Base-by-base conservation (phyloP, 768 basidiomycete species). In the Amyloporia xantha region DNA sequence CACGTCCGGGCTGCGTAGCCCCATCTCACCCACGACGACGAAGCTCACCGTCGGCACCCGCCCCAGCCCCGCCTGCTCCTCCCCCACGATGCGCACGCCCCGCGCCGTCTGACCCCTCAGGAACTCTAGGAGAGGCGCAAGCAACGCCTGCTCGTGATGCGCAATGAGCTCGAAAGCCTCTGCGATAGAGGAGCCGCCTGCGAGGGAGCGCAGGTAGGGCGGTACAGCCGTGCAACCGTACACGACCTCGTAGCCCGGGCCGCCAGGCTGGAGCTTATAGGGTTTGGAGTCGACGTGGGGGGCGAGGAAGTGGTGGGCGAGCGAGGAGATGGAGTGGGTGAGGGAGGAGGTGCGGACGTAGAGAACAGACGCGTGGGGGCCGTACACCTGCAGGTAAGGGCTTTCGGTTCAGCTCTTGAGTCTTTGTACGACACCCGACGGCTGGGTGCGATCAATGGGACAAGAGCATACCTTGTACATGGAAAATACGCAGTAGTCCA, bases 391-490 rank as follows among this genome's bases (percentile, higher is more conserved):
- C 3, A 21, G 13, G 17, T 7, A 33, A 33, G n/a, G n/a, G n/a
- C n/a, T n/a, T n/a, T n/a, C n/a, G n/a, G n/a, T n/a, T n/a, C n/a
- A n/a, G n/a, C n/a, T n/a, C n/a, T n/a, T n/a, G n/a, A n/a, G n/a
- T n/a, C n/a, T n/a, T n/a, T n/a, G n/a, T n/a, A n/a, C n/a, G n/a
- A n/a, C n/a, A n/a, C n/a, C n/a, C n/a, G n/a, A n/a, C n/a, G n/a
- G n/a, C n/a, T n/a, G n/a, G n/a, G n/a, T n/a, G n/a, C n/a, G 15
- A 43, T 24, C 19, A 24, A 41, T n/a, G n/a, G n/a, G n/a, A n/a
- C n/a, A n/a, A n/a, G n/a, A n/a, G 36, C 62, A 10, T 41, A 83
- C 87, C 77, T 89, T 91, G 71, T 89, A 90, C 56, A 81, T 75
- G 0, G 85, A 79, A 61, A 87, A 81, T 44, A 79, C 77, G 41